Evolutionary conservation across 768 basidiomycete species (phyloP).

Genomic region (Termitomyces sp.): DNA sequence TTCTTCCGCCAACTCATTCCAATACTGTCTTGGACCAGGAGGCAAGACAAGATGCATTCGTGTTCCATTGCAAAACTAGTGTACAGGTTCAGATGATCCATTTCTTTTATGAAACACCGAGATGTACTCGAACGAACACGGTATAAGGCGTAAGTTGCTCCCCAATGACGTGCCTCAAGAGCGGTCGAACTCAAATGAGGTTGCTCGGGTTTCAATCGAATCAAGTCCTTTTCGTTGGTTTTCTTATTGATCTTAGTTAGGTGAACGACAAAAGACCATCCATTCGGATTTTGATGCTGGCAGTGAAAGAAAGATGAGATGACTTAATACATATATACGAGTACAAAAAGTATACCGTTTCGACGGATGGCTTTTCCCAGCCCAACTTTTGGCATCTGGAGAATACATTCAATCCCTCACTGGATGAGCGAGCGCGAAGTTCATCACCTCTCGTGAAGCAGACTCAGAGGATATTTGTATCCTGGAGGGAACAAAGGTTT

Average conservation of each 20-base stretch:
- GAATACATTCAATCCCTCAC: not conserved
- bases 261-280: conserved; percentile 62
- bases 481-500: conserved; percentile 76
- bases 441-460: conserved; percentile 71
- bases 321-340: not conserved
- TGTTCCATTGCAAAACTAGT: conserved; percentile 69
- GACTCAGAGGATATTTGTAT: conserved; percentile 75
- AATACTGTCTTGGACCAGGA: conserved; percentile 81
- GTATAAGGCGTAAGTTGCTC: conserved; percentile 81
- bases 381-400: conserved; percentile 80
- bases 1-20: conserved; percentile 68
- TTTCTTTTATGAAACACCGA: conserved; percentile 5
- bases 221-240: conserved; percentile 59
- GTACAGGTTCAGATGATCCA: conserved; percentile 19
- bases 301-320: conserved; percentile 3
- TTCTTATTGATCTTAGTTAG: conserved; percentile 68
- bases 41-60: conserved; percentile 75
- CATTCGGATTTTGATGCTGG: conserved; percentile 41
- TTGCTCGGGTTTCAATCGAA: conserved; percentile 71
- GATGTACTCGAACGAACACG: conserved; percentile 51
- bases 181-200: conserved; percentile 60
- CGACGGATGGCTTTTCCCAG: conserved; percentile 82
- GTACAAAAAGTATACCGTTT: conserved; percentile 46
- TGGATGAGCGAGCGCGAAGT: not conserved
- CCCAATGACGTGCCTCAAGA: conserved; percentile 87